These are phyloP conservation scores for Scheffersomyces stambukii DNA, from an alignment of 1,139 yeast species.

Conservation along the genomic window DNA sequence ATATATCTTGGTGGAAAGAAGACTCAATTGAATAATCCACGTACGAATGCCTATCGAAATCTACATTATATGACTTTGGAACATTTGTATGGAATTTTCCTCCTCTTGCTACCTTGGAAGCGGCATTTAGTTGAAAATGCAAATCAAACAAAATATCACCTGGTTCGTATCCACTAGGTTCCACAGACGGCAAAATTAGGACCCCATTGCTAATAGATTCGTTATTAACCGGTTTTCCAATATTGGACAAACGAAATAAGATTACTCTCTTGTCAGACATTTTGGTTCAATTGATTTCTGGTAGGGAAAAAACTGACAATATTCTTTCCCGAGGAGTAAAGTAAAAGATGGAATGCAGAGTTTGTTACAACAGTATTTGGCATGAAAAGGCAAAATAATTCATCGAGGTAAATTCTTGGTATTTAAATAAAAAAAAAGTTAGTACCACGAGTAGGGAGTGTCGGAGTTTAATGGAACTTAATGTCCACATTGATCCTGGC, in stretches of 20 bases:
- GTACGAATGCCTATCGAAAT: constrained; percentile 56
- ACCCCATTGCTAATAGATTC: constrained; percentile 53
- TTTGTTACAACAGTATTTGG: too few species aligned
- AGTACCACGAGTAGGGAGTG: too few species aligned
- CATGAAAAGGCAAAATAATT: too few species aligned
- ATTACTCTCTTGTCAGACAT: constrained; percentile 18
- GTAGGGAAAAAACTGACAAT: too few species aligned
- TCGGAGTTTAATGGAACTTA: too few species aligned
- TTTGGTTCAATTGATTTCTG: too few species aligned
- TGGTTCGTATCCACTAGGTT: constrained; percentile 32
- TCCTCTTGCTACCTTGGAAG: constrained; percentile 64
- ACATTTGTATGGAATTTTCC: constrained; percentile 74
- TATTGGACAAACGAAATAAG: constrained; percentile 48
- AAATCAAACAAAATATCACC: constrained; percentile 52
- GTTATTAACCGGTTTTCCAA: constrained; percentile 54
- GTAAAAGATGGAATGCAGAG: too few species aligned
- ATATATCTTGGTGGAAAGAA: constrained; percentile 57
- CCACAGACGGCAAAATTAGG: constrained; percentile 57
- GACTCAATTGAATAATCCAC: constrained; percentile 42
- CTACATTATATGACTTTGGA: constrained; percentile 42
- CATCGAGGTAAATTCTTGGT: too few species aligned
- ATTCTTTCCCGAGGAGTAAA: too few species aligned
- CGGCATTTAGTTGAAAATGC: constrained; percentile 67
- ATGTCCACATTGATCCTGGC: too few species aligned
- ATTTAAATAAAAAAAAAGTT: too few species aligned